Base-by-base conservation (phyloP, 2,329 filamentous ascomycete genomes). In the Raffaelea ambrosiae region DNA sequence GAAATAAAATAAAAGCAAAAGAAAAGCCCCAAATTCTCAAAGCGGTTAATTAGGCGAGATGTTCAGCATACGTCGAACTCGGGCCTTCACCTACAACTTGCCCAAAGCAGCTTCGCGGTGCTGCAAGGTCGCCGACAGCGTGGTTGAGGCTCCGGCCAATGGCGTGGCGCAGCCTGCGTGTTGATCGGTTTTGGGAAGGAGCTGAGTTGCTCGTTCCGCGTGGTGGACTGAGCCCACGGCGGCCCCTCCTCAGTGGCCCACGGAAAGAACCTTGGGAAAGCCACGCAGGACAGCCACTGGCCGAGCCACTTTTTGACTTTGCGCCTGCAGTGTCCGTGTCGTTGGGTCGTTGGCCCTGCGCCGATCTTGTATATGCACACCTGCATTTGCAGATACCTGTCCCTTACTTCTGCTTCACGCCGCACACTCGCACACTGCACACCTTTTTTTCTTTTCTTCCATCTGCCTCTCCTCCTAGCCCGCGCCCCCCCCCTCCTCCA, bases 81-180 rank as follows among this genome's bases (percentile, higher is more conserved):
- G 35, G 35, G 40, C 14, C 21, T 16, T 41, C 20, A 41, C 39
- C 39, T 41, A 22, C 33, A n/a, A 39, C 47, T 45, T 44, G 41
- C 46, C 41, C 40, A 48, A 48, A 23, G 7, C 13, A 45, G 47
- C n/a, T 26, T 45, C 26, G 42, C 38, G 36, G 26, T 10, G 35
- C 20, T 48, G 46, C 36, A 38, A 38, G 41, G 29, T n/a, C 43
- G 29, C 38, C 39, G 42, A 33, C 42, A 31, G 33, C 20, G 23
- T 39, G 20, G 40, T 18, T 38, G 35, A 19, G 39, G 22, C 9
- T 21, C 39, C 43, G 44, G 40, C 48, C 48, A 49, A 49, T 49
- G 11, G 26, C 20, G n/a, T 16, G 18, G n/a, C 35, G 14, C 22
- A 48, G 41, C 8, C 13, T 31, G n/a, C 36, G 3, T 26, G n/a